phyloP scores from a whole-genome alignment of 1,139 yeast species.

The Yamadazyma epiphylla region DNA sequence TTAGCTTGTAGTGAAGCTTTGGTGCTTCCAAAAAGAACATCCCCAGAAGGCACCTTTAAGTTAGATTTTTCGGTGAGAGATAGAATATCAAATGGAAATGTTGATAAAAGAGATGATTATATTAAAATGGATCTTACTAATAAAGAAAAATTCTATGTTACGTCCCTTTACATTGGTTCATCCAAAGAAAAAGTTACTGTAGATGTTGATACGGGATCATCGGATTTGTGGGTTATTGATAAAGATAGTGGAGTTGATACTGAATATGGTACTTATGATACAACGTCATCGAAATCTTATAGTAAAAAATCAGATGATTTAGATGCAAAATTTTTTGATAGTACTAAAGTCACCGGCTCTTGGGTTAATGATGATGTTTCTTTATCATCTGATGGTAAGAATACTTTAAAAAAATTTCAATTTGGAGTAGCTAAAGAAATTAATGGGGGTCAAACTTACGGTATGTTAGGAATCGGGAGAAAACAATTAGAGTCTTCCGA shows the following conservation, averaged over 20 bases:
- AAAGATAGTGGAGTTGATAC: not conserved
- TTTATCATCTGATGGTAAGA: slow-evolving; percentile 4
- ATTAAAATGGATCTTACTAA: slow-evolving; percentile 31
- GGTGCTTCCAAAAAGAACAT: too few relatives aligned
- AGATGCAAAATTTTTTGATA: slow-evolving; percentile 4
- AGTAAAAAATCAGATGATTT: slow-evolving; percentile 2
- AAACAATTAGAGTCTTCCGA: too few relatives aligned
- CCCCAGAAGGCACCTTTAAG: too few relatives aligned
- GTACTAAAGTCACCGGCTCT: slow-evolving; percentile 5
- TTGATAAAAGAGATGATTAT: slow-evolving; percentile 5
- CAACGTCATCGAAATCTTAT: slow-evolving; percentile 3
- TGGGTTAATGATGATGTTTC: slow-evolving; percentile 5
- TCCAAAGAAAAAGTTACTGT: slow-evolving; percentile 25
- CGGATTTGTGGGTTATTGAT: slow-evolving; percentile 38
- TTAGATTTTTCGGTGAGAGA: too few relatives aligned
- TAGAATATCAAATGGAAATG: too few relatives aligned
- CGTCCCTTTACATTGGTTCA: slow-evolving; percentile 34
- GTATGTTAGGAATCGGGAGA: slow-evolving; percentile 54
- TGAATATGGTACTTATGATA: slow-evolving; percentile 5
- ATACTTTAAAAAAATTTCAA: slow-evolving; percentile 3
- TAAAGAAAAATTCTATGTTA: slow-evolving; percentile 45
- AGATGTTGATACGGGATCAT: slow-evolving; percentile 41
- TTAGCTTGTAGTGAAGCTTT: too few relatives aligned
- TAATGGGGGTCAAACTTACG: slow-evolving; percentile 15
- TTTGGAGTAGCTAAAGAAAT: slow-evolving; percentile 6